These are phyloP conservation scores for Nicotiana benthamiana DNA, from an alignment of 257 asterid genomes.

Conservation along the genomic window DNA sequence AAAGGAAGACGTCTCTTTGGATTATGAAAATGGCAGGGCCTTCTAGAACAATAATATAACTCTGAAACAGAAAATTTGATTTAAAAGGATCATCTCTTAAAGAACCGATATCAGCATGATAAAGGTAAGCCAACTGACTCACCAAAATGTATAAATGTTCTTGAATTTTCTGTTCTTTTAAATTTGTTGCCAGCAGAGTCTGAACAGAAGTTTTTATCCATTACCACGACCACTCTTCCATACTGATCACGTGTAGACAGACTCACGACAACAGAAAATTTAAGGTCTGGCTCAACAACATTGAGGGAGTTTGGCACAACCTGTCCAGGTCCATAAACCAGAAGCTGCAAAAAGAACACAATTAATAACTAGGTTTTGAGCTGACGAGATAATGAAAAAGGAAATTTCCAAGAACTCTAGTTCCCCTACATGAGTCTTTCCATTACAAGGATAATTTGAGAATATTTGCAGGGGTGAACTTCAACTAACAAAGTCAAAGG, in stretches of 20 bases:
- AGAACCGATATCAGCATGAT: neutral
- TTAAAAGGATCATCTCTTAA: neutral
- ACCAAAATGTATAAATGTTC: constrained; percentile 66
- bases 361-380: constrained; percentile 5
- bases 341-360: constrained; percentile 45
- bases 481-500: neutral
- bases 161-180: constrained; percentile 64
- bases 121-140: constrained; percentile 18
- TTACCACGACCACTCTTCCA: constrained; percentile 57
- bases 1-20: neutral
- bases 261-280: constrained; percentile 51
- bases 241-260: constrained; percentile 47
- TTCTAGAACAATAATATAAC: neutral
- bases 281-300: constrained; percentile 44
- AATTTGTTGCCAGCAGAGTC: constrained; percentile 83
- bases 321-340: constrained; percentile 78
- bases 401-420: neutral
- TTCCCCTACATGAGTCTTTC: neutral
- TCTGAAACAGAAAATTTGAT: neutral
- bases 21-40: neutral
- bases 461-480: neutral
- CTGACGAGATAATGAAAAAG: neutral
- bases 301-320: constrained; percentile 54
- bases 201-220: constrained; percentile 68
- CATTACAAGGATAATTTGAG: neutral